Conservation (phyloP, 139 green algal genomes). For the Closterium sp. region DNA sequence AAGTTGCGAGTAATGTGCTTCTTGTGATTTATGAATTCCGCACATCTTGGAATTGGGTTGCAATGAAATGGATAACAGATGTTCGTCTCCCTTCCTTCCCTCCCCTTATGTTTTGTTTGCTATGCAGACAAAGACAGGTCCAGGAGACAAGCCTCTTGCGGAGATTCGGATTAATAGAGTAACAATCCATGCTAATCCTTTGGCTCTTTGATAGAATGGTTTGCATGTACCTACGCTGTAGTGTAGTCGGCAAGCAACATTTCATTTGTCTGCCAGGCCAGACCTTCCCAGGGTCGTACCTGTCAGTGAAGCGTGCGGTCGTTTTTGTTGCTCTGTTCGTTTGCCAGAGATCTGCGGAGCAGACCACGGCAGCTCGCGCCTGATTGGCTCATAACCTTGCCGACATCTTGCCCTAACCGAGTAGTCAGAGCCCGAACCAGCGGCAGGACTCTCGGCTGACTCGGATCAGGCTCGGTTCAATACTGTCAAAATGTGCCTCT, state of each 20-base stretch:
- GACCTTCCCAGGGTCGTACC: too few species aligned
- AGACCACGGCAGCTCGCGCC: too few species aligned
- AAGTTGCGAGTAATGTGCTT: not conserved
- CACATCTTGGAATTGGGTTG: not conserved
- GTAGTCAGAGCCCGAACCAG: not conserved
- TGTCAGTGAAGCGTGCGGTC: too few species aligned
- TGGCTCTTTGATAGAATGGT: constrained; percentile 12
- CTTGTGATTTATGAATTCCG: not conserved
- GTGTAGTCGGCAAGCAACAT: too few species aligned
- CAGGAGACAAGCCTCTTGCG: constrained; percentile 35
- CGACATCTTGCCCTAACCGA: not conserved
- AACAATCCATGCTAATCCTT: constrained; percentile 50
- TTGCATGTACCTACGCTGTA: not conserved
- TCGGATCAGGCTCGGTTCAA: not conserved
- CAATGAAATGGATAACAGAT: too few species aligned
- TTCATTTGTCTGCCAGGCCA: too few species aligned
- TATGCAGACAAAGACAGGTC: constrained; percentile 43
- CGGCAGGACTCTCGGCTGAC: not conserved
- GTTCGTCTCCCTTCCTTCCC: not conserved
- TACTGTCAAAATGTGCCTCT: not conserved
- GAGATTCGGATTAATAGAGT: constrained; percentile 46
- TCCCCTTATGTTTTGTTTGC: not conserved
- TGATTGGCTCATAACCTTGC: not conserved
- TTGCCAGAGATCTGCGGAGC: too few species aligned
- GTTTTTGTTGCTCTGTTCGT: too few species aligned